phyloP scores from a whole-genome alignment of 768 basidiomycete species.

The Harrya chromipes region DNA sequence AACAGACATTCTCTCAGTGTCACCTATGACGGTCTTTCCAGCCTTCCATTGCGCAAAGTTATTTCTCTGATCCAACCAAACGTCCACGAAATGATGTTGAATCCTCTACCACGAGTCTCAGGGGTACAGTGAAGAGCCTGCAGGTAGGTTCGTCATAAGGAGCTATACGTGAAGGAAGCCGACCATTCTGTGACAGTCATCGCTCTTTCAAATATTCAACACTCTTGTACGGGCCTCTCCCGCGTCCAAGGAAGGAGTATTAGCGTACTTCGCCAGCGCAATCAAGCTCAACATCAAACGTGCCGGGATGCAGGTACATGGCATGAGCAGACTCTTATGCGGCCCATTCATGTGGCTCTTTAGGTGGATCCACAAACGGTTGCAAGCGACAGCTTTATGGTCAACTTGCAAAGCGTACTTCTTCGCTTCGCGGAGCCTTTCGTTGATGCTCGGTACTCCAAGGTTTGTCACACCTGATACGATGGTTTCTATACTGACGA shows the following conservation, averaged over 20 bases:
- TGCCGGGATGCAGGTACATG: constrained; percentile 82
- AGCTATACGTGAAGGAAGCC: background rate
- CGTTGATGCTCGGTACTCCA: constrained; percentile 87
- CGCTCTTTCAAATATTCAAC: constrained; percentile 87
- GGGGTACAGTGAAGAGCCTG: constrained; percentile 80
- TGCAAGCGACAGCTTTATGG: constrained; percentile 88
- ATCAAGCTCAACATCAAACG: constrained; percentile 78
- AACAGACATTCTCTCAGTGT: background rate
- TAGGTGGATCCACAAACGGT: constrained; percentile 85
- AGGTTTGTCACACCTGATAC: constrained; percentile 44
- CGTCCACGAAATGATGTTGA: constrained; percentile 72
- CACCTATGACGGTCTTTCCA: constrained; percentile 28
- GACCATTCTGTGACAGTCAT: constrained; percentile 34
- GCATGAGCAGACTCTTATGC: background rate
- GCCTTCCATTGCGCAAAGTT: constrained; percentile 73
- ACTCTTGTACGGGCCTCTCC: constrained; percentile 81
- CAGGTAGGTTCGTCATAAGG: constrained; percentile 49
- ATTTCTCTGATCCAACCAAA: constrained; percentile 85
- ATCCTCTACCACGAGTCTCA: constrained; percentile 78
- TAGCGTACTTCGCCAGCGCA: constrained; percentile 77
- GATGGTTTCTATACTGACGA: constrained; percentile 4
- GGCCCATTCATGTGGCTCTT: background rate
- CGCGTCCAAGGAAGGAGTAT: constrained; percentile 73
- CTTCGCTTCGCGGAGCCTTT: constrained; percentile 90
- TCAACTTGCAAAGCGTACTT: constrained; percentile 81